Conservation (phyloP, 352 stramenopile species). For the Thalassiosira exigua region DNA sequence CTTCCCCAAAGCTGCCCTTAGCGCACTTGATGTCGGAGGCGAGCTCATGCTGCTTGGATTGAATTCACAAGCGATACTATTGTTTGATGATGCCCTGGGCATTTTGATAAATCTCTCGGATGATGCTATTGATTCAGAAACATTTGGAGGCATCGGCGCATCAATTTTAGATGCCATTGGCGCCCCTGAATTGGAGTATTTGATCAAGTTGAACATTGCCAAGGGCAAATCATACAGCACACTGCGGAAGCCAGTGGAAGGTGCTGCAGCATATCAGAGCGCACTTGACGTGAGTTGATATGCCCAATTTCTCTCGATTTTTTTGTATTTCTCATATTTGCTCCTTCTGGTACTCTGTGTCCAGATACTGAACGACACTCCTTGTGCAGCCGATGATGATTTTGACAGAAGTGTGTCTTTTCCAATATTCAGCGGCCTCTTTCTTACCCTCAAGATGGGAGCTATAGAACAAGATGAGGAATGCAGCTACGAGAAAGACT, state of each 20-base stretch:
- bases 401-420: conserved; percentile 66
- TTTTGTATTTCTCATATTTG: conserved; percentile 9
- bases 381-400: conserved; percentile 23
- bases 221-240: conserved; percentile 51
- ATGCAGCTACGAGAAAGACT: conserved; percentile 55
- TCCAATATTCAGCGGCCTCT: conserved; percentile 72
- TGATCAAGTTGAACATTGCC: conserved; percentile 58
- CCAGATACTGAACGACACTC: conserved; percentile 53
- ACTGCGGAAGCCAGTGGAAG: conserved; percentile 30
- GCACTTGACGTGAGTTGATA: conserved; percentile 58
- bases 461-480: no score
- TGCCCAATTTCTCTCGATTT: neutral
- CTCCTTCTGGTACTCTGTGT: neutral
- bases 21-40: conserved; percentile 64
- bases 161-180: conserved; percentile 47
- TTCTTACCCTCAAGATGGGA: conserved; percentile 58
- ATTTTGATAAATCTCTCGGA: conserved; percentile 54
- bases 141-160: conserved; percentile 20
- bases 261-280: conserved; percentile 39
- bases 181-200: conserved; percentile 47
- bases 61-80: conserved; percentile 56
- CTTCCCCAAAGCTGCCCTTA: conserved; percentile 54
- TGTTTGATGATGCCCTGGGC: conserved; percentile 68
- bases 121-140: conserved; percentile 7
- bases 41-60: conserved; percentile 68